A percentile compares a stretch with the other conserved stretches of the same genome.
phyloP scores from a whole-genome alignment of 148 eudicot genomes.

The Arbutus unedo region DNA sequence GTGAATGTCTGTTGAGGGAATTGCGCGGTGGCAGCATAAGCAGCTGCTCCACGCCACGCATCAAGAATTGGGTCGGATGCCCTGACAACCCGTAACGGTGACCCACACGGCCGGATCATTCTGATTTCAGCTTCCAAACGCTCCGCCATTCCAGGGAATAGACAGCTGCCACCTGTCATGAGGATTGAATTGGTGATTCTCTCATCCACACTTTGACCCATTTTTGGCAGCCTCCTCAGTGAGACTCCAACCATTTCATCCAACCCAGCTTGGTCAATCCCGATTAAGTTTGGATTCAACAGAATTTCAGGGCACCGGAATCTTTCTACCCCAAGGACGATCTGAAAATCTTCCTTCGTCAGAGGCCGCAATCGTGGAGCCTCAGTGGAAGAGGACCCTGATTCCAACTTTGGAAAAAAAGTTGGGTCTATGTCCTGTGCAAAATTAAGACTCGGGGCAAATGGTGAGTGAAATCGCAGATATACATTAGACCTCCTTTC shows the following conservation, averaged over 20 bases:
- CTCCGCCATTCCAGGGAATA: constrained; percentile 73
- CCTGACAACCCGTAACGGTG: constrained; percentile 55
- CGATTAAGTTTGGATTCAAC: constrained; percentile 74
- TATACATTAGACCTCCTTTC: background rate
- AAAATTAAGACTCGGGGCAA: background rate
- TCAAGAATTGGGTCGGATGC: constrained; percentile 73
- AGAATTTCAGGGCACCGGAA: constrained; percentile 92
- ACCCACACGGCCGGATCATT: constrained; percentile 82
- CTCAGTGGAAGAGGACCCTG: constrained; percentile 45
- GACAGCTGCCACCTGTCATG: constrained; percentile 80
- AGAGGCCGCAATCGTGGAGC: constrained; percentile 67
- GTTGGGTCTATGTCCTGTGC: constrained; percentile 89
- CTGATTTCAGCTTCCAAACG: constrained; percentile 86
- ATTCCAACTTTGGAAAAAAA: constrained; percentile 60
- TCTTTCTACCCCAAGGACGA: constrained; percentile 81
- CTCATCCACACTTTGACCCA: constrained; percentile 48
- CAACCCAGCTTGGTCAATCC: constrained; percentile 86
- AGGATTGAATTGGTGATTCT: constrained; percentile 73
- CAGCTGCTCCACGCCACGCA: constrained; percentile 97
- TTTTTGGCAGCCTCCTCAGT: constrained; percentile 53
- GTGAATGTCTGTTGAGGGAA: constrained; percentile 61
- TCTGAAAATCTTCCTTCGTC: constrained; percentile 91
- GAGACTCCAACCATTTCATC: constrained; percentile 91
- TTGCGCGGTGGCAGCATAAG: constrained; percentile 58
- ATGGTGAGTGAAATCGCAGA: background rate